Conservation (phyloP, 1,139 yeast genomes). For the Saccharomyces hybrid region DNA sequence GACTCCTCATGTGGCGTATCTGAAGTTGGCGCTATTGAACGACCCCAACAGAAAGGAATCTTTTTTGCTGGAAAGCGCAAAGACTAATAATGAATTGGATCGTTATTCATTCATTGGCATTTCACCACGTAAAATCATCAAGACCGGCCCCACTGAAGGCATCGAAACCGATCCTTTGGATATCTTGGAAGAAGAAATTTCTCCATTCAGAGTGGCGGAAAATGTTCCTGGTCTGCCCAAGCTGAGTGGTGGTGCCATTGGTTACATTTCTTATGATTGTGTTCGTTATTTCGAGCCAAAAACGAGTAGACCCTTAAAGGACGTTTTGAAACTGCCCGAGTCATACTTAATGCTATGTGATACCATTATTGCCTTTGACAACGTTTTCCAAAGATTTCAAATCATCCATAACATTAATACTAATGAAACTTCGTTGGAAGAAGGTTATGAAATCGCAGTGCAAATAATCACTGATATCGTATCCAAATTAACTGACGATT, state of each 20-base stretch:
- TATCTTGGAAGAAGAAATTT: slow-evolving; percentile 66
- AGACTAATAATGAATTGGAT: slow-evolving; percentile 81
- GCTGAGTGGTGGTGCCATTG: slow-evolving; percentile 92
- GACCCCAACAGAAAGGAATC: slow-evolving; percentile 53
- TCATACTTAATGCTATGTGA: slow-evolving; percentile 88
- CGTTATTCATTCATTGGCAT: slow-evolving; percentile 88
- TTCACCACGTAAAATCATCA: slow-evolving; percentile 70
- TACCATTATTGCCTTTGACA: slow-evolving; percentile 83
- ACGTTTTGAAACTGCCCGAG: slow-evolving; percentile 79
- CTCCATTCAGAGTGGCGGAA: slow-evolving; percentile 56
- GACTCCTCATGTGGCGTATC: slow-evolving; percentile 85
- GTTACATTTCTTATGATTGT: slow-evolving; percentile 93
- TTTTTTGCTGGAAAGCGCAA: slow-evolving; percentile 80
- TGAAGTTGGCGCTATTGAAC: slow-evolving; percentile 72
- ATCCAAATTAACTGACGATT: slow-evolving; percentile 34
- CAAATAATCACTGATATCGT: slow-evolving; percentile 53
- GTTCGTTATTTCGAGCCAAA: slow-evolving; percentile 92
- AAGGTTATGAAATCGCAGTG: slow-evolving; percentile 50
- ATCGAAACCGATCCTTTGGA: slow-evolving; percentile 69
- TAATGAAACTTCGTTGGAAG: slow-evolving; percentile 39
- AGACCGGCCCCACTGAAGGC: slow-evolving; percentile 64
- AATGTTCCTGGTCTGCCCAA: slow-evolving; percentile 71
- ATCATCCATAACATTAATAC: slow-evolving; percentile 65
- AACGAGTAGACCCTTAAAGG: slow-evolving; percentile 65
- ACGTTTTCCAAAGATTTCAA: slow-evolving; percentile 88